phyloP scores from a whole-genome alignment of 2,329 filamentous ascomycete genomes.

The Cercospora canescens region DNA sequence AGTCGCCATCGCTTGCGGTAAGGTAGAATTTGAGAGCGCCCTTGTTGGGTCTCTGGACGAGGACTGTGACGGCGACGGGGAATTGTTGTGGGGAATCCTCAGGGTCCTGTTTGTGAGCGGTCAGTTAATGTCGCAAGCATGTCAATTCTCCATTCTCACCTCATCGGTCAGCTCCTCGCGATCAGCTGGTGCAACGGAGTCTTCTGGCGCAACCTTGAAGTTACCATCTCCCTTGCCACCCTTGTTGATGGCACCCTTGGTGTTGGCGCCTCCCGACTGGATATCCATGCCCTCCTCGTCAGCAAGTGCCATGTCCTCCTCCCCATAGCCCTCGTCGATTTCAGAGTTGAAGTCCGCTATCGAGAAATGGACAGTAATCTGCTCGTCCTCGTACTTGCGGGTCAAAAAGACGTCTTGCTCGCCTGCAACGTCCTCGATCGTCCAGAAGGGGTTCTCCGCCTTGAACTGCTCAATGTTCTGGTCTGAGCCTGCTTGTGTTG shows the following conservation, averaged over 20 bases:
- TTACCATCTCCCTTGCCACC: slow-evolving; percentile 52
- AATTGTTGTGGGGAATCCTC: slow-evolving; percentile 61
- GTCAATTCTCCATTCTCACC: slow-evolving; percentile 28
- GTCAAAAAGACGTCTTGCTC: slow-evolving; percentile 85
- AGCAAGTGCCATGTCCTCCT: slow-evolving; percentile 43
- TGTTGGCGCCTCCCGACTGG: slow-evolving; percentile 58
- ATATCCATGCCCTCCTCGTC: slow-evolving; percentile 51
- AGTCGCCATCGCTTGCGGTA: slow-evolving; percentile 78
- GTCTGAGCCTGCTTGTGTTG: slow-evolving; percentile 56
- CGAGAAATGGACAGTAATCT: slow-evolving; percentile 79
- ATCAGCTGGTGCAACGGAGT: slow-evolving; percentile 58
- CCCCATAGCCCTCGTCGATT: slow-evolving; percentile 52
- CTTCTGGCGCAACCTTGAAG: slow-evolving; percentile 57
- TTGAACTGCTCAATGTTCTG: slow-evolving; percentile 81
- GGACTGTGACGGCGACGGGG: slow-evolving; percentile 80
- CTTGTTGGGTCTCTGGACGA: slow-evolving; percentile 82
- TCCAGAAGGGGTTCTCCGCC: slow-evolving; percentile 72
- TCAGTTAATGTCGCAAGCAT: not conserved
- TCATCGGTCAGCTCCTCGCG: slow-evolving; percentile 59
- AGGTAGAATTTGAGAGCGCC: slow-evolving; percentile 87
- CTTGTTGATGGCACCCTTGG: slow-evolving; percentile 58
- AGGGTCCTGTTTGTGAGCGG: slow-evolving; percentile 18
- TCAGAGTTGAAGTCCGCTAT: slow-evolving; percentile 72
- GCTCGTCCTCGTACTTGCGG: slow-evolving; percentile 83
- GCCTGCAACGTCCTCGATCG: slow-evolving; percentile 74